Evolutionary conservation across 148 eudicot species (phyloP), one percentile per base, ranked within the genome.

Genomic region (Silene latifolia): DNA sequence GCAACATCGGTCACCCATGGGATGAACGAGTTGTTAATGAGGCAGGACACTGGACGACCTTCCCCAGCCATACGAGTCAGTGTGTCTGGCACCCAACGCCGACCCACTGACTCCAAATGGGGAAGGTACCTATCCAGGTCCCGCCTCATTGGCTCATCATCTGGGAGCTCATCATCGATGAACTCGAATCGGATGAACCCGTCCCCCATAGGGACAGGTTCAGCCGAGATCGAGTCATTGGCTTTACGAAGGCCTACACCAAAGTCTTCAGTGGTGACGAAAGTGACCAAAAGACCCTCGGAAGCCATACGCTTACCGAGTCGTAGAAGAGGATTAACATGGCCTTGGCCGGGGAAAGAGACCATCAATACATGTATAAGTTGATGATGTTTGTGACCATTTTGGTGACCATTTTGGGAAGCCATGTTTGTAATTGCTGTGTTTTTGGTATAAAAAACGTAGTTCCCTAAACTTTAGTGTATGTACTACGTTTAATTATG

Each of bases 1-100:
- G 98, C 98, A 17, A 93, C 90, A 57, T 93, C 98, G 9, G 89
- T 83, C 4, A 87, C 98, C 98, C 98, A 93, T 0, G 98, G 96
- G 12, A 90, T 80, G 64, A 90, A 93, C 0, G 96, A 91, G 77
- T 89, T 93, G 83, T 86, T 88, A 56, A 93, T 81, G 0, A 93
- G n/a, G 81, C 98, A 93, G 0, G 87, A 80, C 1, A 92, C 93
- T 10, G 95, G 93, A 0, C 85, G 84, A 7, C 82, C 87, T 57
- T 80, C 73, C 2, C 72, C 82, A n/a, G 86, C 85, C 58, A 87
- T 81, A 0, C 75, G 80, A 60, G 71, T 27, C 57, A 91, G 76
- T 77, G 86, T 85, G n/a, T 78, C 72, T 0, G 93, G 87, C 46
- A 89, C 80, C n/a, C 77, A 61, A 18, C 83, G 81, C 4, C 81